Percentiles rank a stretch among this genome's conserved stretches.
Conservation (phyloP, 1,284 basidiomycete species). For the Cutaneotrichosporon mucoides region DNA sequence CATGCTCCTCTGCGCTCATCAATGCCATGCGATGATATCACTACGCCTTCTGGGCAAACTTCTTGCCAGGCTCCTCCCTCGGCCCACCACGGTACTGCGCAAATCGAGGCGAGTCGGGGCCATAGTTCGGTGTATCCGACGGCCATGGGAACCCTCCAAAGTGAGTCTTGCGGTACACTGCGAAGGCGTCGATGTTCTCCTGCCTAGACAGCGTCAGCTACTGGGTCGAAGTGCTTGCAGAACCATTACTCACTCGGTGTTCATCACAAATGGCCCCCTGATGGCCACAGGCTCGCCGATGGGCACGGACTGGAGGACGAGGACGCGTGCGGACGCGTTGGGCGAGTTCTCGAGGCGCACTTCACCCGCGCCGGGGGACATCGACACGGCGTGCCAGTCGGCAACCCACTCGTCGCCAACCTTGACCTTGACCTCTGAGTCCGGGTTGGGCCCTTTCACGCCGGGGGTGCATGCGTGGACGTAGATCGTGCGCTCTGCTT, state of each 20-base stretch:
- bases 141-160: constrained; percentile 18
- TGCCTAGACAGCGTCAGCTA: not conserved
- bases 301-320: constrained; percentile 14
- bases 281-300: constrained; percentile 16
- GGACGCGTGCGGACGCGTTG: constrained; percentile 1
- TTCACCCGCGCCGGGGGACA: not conserved
- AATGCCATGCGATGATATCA: not conserved
- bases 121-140: constrained; percentile 6
- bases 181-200: constrained; percentile 12
- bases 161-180: constrained; percentile 16
- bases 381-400: constrained; percentile 4
- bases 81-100: constrained; percentile 5
- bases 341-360: constrained; percentile 2
- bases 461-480: constrained; percentile 13
- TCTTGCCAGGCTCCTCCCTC: not conserved
- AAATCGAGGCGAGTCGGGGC: constrained; percentile 8
- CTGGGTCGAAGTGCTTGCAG: too few relatives aligned
- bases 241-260: constrained; percentile 2
- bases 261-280: constrained; percentile 20
- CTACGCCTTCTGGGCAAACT: not conserved
- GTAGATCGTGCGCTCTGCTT: constrained; percentile 15
- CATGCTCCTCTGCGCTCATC: not conserved
- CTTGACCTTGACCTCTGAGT: not conserved
- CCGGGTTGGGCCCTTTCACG: constrained; percentile 5
- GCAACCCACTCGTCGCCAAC: constrained; percentile 5